phyloP scores from a whole-genome alignment of 164 flowering plant genomes.

The Litsea cubeba region DNA sequence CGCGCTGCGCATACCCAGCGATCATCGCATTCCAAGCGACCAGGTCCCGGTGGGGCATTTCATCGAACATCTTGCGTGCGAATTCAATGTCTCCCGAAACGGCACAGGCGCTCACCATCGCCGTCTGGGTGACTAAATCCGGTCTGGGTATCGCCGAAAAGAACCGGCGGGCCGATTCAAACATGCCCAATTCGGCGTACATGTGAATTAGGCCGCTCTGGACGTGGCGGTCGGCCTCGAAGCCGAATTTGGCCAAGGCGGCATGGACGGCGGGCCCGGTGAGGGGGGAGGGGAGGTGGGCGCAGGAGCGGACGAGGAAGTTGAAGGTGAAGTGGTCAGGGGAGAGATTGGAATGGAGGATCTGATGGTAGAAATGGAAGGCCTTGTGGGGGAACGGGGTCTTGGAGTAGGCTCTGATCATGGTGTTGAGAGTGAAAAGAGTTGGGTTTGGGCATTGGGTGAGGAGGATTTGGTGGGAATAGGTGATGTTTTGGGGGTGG shows the following conservation, averaged over 20 bases:
- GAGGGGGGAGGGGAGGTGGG: slow-evolving; percentile 22
- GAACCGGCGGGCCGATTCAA: slow-evolving; percentile 21
- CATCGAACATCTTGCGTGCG: slow-evolving; percentile 45
- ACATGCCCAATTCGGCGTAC: slow-evolving; percentile 41
- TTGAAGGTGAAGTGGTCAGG: slow-evolving; percentile 57
- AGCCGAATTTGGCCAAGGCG: slow-evolving; percentile 30
- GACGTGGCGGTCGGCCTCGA: slow-evolving; percentile 42
- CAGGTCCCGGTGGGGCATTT: slow-evolving; percentile 43
- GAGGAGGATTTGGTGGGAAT: slow-evolving; percentile 32
- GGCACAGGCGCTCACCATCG: slow-evolving; percentile 44
- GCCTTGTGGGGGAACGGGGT: slow-evolving; percentile 32
- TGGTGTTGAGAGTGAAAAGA: slow-evolving; percentile 38
- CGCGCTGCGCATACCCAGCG: slow-evolving; percentile 44
- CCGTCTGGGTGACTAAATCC: slow-evolving; percentile 46
- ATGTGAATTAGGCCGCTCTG: slow-evolving; percentile 45
- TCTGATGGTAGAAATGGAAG: slow-evolving; percentile 32
- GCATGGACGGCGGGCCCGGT: slow-evolving; percentile 31
- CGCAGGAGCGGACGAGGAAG: slow-evolving; percentile 42
- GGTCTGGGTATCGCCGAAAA: slow-evolving; percentile 27
- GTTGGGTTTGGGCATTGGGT: slow-evolving; percentile 25
- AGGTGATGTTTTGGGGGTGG: slow-evolving; percentile 23
- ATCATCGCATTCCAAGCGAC: slow-evolving; percentile 58
- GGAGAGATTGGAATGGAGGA: slow-evolving; percentile 20
- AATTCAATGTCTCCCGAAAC: slow-evolving; percentile 32
- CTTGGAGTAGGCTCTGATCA: slow-evolving; percentile 50